These are phyloP conservation scores for Ophiostoma pallidulum DNA, from an alignment of 2,329 filamentous ascomycete species.

Conservation along the genomic window DNA sequence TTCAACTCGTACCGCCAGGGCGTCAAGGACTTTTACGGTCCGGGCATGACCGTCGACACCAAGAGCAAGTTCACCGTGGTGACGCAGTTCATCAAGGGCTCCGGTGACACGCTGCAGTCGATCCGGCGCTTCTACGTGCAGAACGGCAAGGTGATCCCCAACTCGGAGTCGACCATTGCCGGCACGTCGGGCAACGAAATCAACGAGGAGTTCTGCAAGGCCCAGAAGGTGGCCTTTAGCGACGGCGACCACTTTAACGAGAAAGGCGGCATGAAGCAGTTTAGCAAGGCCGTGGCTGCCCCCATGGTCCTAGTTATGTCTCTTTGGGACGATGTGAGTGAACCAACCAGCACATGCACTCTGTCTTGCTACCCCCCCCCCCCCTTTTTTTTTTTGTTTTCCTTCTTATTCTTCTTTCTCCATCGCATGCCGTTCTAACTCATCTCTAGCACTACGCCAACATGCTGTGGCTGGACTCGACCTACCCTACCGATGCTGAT, in stretches of 20 bases:
- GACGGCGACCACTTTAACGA: conserved; percentile 41
- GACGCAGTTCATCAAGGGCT: conserved; percentile 47
- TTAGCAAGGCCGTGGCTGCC: conserved; percentile 40
- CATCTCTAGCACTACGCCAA: conserved; percentile 38
- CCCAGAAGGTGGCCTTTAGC: conserved; percentile 43
- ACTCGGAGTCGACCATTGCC: conserved; percentile 30
- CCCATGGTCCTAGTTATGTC: conserved; percentile 56
- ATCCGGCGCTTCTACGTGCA: conserved; percentile 55
- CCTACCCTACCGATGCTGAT: conserved; percentile 36
- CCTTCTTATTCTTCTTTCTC: no score
- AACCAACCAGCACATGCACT: no score
- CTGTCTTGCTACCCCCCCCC: no score
- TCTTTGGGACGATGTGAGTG: conserved; percentile 45
- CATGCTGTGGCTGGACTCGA: conserved; percentile 56
- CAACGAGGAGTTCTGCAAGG: conserved; percentile 44
- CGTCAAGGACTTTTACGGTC: conserved; percentile 45
- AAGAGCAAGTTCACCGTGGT: conserved; percentile 49
- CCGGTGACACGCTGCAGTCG: conserved; percentile 38
- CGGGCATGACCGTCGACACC: conserved; percentile 47
- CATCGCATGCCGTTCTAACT: conserved; percentile 18
- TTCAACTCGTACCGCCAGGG: conserved; percentile 58
- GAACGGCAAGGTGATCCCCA: conserved; percentile 43
- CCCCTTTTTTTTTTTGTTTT: conserved; percentile 18
- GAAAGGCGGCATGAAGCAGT: conserved; percentile 44
- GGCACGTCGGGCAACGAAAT: conserved; percentile 29